Percentiles rank a stretch among this genome's conserved stretches.
Evolutionary conservation across 2,329 filamentous ascomycete species (phyloP).

Genomic region (Ophioceras dolichostomum): DNA sequence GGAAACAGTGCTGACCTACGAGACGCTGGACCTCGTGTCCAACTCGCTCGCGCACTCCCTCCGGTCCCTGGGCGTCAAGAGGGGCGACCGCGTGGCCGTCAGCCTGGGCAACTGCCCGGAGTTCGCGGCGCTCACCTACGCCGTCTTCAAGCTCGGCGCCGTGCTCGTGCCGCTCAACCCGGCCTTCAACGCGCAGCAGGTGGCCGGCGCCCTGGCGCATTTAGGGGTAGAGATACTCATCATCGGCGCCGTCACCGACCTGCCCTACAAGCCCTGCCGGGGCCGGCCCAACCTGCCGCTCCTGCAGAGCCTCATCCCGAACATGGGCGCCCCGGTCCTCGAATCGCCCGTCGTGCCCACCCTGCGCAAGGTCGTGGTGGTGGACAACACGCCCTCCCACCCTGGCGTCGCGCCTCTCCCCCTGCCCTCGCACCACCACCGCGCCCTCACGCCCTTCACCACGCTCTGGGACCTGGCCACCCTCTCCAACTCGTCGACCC

Average conservation of each 20-base stretch:
- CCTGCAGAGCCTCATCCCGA: constrained; percentile 30
- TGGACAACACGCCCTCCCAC: constrained; percentile 59
- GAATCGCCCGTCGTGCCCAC: constrained; percentile 47
- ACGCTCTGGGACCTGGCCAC: constrained; percentile 20
- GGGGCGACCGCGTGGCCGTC: constrained; percentile 76
- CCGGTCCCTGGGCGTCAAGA: constrained; percentile 56
- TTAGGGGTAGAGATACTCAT: constrained; percentile 63
- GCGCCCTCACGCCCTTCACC: constrained; percentile 32
- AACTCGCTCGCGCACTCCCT: constrained; percentile 65
- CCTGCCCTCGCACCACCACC: constrained; percentile 22
- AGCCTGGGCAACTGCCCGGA: constrained; percentile 78
- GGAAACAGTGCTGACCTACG: constrained; percentile 62
- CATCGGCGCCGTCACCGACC: constrained; percentile 77
- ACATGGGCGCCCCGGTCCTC: constrained; percentile 20
- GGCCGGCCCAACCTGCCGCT: constrained; percentile 41
- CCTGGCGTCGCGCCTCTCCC: constrained; percentile 27
- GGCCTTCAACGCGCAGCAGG: constrained; percentile 69
- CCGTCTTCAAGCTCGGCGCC: constrained; percentile 87
- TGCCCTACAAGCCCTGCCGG: constrained; percentile 50
- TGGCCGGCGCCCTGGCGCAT: constrained; percentile 66
- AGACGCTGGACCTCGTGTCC: constrained; percentile 60
- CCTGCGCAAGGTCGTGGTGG: constrained; percentile 57
- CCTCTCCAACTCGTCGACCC: constrained; percentile 11
- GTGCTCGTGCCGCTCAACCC: constrained; percentile 91
- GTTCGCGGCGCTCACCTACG: constrained; percentile 77